phyloP scores from a whole-genome alignment of 1,284 basidiomycete genomes.

The Apiotrichum sp. region DNA sequence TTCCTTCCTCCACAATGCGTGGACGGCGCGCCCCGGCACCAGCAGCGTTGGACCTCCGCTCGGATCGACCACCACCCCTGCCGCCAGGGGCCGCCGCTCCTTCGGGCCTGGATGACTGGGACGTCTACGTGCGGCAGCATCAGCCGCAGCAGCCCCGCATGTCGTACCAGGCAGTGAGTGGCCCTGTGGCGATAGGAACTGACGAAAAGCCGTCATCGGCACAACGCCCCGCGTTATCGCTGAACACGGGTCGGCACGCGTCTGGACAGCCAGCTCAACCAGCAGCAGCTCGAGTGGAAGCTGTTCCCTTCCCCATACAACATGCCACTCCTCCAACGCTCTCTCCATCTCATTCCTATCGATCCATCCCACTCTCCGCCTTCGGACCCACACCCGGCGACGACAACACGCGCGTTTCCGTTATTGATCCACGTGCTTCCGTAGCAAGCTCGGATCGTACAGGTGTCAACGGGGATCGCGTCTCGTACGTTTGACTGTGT shows the following conservation, averaged over 20 bases:
- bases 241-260: neutral
- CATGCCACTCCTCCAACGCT: neutral
- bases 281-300: neutral
- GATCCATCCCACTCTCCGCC: constrained; percentile 14
- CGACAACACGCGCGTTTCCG: constrained; percentile 1
- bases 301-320: constrained; percentile 11
- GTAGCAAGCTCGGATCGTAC: constrained; percentile 7
- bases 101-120: neutral
- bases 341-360: constrained; percentile 9
- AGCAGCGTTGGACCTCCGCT: constrained; percentile 35
- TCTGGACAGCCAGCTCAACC: neutral
- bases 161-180: neutral
- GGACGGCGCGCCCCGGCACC: constrained; percentile 36
- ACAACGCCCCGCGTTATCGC: neutral
- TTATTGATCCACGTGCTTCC: constrained; percentile 13
- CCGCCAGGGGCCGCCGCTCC: neutral
- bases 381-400: constrained; percentile 4
- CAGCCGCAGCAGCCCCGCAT: neutral
- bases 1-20: constrained; percentile 14
- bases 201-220: no score
- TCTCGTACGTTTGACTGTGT: constrained; percentile 20
- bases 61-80: neutral
- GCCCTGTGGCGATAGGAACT: no score
- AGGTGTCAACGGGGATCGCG: constrained; percentile 14
- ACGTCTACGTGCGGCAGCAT: neutral